Evolutionary conservation across 2,329 filamentous ascomycete species (phyloP), one percentile per base, ranked within the genome.

Genomic region (Ceratocystis colombiana): DNA sequence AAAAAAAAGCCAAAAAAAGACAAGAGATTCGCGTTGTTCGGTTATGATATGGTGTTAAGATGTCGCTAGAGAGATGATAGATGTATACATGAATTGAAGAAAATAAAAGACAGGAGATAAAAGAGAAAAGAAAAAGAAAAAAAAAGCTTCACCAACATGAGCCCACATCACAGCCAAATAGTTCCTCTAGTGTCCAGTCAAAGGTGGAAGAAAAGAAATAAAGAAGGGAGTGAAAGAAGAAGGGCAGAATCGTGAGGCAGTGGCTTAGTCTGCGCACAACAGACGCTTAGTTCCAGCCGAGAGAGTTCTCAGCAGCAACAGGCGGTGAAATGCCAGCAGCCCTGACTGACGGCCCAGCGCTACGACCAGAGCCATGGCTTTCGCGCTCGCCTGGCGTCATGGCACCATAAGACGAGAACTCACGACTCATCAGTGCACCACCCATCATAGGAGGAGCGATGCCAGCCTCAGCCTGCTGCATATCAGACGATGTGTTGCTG

Each of bases 251-350:
- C 37, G 3, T 15, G 37, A 8, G 37, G 3, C 37, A 15, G 12
- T 53, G 20, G 22, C 41, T 45, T 17, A 8, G 3, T 28, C 22
- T 37, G 33, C 20, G 17, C 33, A 45, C 28, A 30, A 17, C 57
- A 63, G 25, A 67, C 64, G 48, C 70, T 72, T 74, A 96, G 79
- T 95, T 96, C 92, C 92, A 96, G 72, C 92, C 92, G 70, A 96
- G 83, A 64, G 90, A 96, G 81, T 96, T 96, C 79, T 95, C 91
- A 2, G 91, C 88, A 75, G 92, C 92, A 69, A 96, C 88, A 2
- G 92, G 92, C 44, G 90, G 89, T 69, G 89, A 95, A 74, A 96
- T 96, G 76, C 87, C 80, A 55, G 81, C 80, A 2, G 81, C 84
- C 61, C 82, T 79, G 25, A 76, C 81, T 48, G 81, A 84, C 75